Evolutionary conservation across 2,329 filamentous ascomycete species (phyloP).

Genomic region (Phialemonium atrogriseum): DNA sequence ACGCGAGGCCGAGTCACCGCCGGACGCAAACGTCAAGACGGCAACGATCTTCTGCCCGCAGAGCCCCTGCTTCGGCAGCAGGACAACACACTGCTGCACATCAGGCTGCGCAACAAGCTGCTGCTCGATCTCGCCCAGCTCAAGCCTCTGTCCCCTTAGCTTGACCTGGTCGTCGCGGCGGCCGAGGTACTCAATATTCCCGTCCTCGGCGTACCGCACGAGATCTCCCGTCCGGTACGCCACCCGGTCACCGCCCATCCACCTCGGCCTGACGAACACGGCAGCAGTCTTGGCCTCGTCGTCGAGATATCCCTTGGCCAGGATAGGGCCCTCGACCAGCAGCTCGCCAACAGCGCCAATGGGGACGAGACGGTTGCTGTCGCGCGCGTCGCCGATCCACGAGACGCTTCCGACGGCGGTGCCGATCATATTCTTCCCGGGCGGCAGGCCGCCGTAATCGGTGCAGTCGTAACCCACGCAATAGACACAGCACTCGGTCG

Average conservation of each 20-base stretch:
- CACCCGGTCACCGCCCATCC: conserved; percentile 19
- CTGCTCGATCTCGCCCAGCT: conserved; percentile 26
- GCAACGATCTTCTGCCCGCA: neutral
- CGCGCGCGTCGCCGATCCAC: conserved; percentile 9
- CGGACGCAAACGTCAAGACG: neutral
- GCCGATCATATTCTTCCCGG: conserved; percentile 2
- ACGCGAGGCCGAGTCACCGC: neutral
- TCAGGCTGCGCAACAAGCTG: conserved; percentile 1
- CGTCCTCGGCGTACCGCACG: conserved; percentile 27
- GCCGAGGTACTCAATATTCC: conserved; percentile 31
- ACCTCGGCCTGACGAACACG: conserved; percentile 27
- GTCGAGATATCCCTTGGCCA: conserved; percentile 39
- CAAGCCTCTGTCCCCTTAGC: conserved; percentile 46
- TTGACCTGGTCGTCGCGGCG: conserved; percentile 51
- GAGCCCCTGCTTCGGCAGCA: neutral
- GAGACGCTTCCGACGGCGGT: conserved; percentile 3
- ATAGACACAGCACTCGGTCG: conserved; percentile 29
- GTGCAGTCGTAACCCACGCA: neutral
- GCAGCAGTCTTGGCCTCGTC: conserved; percentile 26
- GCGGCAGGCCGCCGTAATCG: neutral
- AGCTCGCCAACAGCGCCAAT: conserved; percentile 20
- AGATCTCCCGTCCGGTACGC: conserved; percentile 40
- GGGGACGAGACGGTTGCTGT: conserved; percentile 11
- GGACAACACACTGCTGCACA: neutral
- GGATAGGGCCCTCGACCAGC: conserved; percentile 27